Conservation (phyloP, 1,284 basidiomycete species). For the Pholiota adiposa region DNA sequence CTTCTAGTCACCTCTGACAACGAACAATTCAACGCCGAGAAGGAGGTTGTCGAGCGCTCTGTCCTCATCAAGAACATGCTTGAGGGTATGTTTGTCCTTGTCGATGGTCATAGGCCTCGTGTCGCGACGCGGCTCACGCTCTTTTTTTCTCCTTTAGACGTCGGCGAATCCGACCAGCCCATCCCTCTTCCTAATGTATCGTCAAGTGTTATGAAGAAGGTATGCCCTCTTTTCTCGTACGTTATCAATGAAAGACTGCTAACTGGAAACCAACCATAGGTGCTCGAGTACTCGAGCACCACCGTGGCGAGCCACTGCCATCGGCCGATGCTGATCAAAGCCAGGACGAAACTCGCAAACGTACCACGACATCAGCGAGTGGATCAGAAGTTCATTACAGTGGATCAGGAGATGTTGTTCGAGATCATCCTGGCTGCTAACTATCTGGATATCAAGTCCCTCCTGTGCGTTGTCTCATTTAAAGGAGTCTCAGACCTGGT, state of each 20-base stretch:
- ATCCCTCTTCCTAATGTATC: conserved; percentile 98
- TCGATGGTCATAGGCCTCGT: background rate
- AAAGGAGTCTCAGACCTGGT: background rate
- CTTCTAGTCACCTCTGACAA: conserved; percentile 92
- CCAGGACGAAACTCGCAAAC: conserved; percentile 94
- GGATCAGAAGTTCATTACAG: conserved; percentile 98
- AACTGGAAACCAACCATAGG: conserved; percentile 50
- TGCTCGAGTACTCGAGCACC: conserved; percentile 99
- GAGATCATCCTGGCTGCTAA: conserved; percentile 99
- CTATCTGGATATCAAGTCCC: conserved; percentile 99
- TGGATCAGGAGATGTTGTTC: conserved; percentile 97
- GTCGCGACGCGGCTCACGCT: background rate
- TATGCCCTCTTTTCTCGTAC: conserved; percentile 32
- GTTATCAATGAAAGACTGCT: conserved; percentile 7
- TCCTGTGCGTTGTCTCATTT: conserved; percentile 73
- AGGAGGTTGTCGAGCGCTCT: conserved; percentile 93
- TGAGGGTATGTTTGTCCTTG: conserved; percentile 68
- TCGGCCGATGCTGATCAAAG: conserved; percentile 78
- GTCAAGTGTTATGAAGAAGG: conserved; percentile 96
- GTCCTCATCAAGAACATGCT: conserved; percentile 99
- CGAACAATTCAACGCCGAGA: conserved; percentile 93
- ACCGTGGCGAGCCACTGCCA: conserved; percentile 96
- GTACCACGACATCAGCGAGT: conserved; percentile 98
- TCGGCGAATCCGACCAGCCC: conserved; percentile 89
- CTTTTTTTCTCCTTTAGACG: conserved; percentile 58